Evolutionary conservation across 306 rosid species (phyloP).

Genomic region (Vicia villosa): DNA sequence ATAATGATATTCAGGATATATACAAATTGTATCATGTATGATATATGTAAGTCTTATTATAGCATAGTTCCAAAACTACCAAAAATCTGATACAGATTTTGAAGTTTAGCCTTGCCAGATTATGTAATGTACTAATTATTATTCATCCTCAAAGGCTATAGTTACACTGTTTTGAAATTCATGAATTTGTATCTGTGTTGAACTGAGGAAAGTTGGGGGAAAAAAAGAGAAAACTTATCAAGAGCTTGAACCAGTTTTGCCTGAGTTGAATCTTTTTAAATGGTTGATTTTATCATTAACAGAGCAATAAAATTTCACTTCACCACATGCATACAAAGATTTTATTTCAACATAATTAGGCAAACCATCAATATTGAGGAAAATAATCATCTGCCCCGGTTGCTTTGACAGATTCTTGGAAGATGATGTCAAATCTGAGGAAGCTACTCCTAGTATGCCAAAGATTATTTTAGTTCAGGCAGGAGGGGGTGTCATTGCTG

Average conservation of each 20-base stretch:
- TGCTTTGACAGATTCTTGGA: slow-evolving; percentile 53
- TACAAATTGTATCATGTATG: not conserved
- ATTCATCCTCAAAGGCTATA: slow-evolving; percentile 9
- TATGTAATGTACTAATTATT: slow-evolving; percentile 26
- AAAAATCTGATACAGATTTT: not conserved
- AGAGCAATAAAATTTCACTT: slow-evolving; percentile 17
- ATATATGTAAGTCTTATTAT: not conserved
- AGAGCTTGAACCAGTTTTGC: slow-evolving; percentile 14
- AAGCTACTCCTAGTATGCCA: slow-evolving; percentile 48
- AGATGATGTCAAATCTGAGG: slow-evolving; percentile 35
- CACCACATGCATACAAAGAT: not conserved
- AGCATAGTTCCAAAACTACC: slow-evolving; percentile 5
- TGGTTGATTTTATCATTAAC: not conserved
- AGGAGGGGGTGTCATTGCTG: slow-evolving; percentile 80
- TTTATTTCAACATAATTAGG: slow-evolving; percentile 10
- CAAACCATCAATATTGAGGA: not conserved
- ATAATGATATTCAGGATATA: not conserved
- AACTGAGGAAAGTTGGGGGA: slow-evolving; percentile 24
- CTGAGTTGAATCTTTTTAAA: not conserved
- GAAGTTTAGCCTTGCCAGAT: slow-evolving; percentile 14
- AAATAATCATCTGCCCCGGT: not conserved
- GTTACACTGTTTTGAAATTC: slow-evolving; percentile 6
- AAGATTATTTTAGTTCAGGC: slow-evolving; percentile 79
- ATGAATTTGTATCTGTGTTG: slow-evolving; percentile 13
- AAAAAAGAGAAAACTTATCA: slow-evolving; percentile 19